Percentiles rank a stretch among this genome's conserved stretches.
Evolutionary conservation across 371 early-diverging fungal species (phyloP).

Genomic region (Mortierella sp.): DNA sequence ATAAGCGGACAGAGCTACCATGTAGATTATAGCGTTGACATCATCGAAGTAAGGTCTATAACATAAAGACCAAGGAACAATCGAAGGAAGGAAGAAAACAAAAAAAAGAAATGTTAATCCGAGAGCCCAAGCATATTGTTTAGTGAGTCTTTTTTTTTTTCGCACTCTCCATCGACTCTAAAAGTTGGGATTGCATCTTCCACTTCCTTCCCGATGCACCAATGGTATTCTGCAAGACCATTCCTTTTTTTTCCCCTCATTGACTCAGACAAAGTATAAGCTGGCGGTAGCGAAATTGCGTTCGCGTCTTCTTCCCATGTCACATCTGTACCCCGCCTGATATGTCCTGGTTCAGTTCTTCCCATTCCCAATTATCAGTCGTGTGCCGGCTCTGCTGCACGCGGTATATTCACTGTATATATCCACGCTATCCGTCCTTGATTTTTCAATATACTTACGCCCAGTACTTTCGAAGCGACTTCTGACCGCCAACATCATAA

Average conservation of each 20-base stretch:
- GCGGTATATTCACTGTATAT: no score
- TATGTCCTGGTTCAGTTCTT: no score
- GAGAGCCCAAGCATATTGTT: constrained; percentile 5
- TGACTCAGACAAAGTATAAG: neutral
- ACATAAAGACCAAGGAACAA: no score
- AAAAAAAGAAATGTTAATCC: neutral
- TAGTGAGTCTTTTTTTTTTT: neutral
- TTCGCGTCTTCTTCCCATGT: neutral
- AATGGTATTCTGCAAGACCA: no score
- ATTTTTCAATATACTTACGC: constrained; percentile 50
- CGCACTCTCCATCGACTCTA: neutral
- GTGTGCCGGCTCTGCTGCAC: neutral
- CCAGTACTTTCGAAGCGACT: constrained; percentile 75
- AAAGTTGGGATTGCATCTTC: no score
- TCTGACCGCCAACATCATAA: constrained; percentile 69
- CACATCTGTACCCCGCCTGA: neutral
- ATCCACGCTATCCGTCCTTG: neutral
- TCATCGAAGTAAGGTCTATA: constrained; percentile 74
- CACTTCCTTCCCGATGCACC: no score
- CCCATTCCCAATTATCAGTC: constrained; percentile 2
- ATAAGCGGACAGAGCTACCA: constrained; percentile 64
- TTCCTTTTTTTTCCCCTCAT: neutral
- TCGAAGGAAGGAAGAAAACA: neutral
- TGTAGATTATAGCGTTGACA: constrained; percentile 70
- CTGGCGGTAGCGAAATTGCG: neutral